Percentiles rank a stretch among this genome's conserved stretches.
phyloP scores from a whole-genome alignment of 164 flowering plant genomes.

The Vitis riparia region DNA sequence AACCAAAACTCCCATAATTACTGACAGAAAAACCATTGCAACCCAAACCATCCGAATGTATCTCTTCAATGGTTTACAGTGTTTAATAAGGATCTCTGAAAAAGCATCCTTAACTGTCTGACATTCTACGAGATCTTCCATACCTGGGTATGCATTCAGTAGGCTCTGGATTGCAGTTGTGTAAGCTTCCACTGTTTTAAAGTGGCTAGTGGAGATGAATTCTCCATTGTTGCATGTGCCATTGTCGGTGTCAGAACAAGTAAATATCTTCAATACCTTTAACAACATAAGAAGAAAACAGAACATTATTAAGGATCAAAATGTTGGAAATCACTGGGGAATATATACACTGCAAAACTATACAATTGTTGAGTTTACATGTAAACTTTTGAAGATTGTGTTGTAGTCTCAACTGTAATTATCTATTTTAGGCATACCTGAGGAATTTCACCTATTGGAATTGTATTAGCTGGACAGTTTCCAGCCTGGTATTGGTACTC shows the following conservation, averaged over 20 bases:
- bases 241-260: slow-evolving; percentile 44
- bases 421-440: slow-evolving; percentile 38
- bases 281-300: not conserved
- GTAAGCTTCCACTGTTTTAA: slow-evolving; percentile 45
- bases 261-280: slow-evolving; percentile 48
- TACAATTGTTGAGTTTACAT: not conserved
- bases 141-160: slow-evolving; percentile 62
- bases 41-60: slow-evolving; percentile 56
- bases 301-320: not conserved
- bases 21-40: slow-evolving; percentile 42
- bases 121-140: slow-evolving; percentile 74
- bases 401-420: not conserved
- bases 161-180: slow-evolving; percentile 62
- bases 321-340: not conserved
- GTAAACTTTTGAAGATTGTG: no score
- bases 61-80: slow-evolving; percentile 75
- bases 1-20: slow-evolving; percentile 54
- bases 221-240: slow-evolving; percentile 45
- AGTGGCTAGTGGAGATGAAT: slow-evolving; percentile 30
- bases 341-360: not conserved
- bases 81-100: slow-evolving; percentile 49
- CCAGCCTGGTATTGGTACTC: slow-evolving; percentile 55
- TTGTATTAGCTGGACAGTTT: slow-evolving; percentile 55
- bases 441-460: slow-evolving; percentile 70
- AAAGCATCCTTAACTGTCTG: slow-evolving; percentile 64